These are phyloP conservation scores for Candida odintsovae DNA, from an alignment of 805 yeast species.

Conservation along the genomic window DNA sequence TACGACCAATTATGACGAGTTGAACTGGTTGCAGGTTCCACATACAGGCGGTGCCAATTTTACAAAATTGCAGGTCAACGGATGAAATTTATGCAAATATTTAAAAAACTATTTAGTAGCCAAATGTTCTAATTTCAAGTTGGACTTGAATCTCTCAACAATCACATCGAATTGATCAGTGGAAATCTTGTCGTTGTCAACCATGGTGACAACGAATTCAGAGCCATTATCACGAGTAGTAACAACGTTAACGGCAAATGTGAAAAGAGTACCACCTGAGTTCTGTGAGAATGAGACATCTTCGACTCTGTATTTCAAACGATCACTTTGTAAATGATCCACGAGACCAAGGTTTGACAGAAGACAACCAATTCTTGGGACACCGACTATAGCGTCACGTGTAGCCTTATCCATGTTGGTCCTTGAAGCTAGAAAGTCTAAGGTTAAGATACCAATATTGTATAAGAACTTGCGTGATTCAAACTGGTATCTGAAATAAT, in stretches of 20 bases:
- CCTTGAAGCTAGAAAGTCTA: conserved; percentile 1
- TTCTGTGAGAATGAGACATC: conserved; percentile 12
- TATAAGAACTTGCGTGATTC: conserved; percentile 4
- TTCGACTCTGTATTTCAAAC: conserved; percentile 5
- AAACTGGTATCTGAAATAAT: conserved; percentile 6
- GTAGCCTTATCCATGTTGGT: conserved; percentile 14
- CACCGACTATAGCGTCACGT: conserved; percentile 4
- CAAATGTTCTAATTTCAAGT: neutral
- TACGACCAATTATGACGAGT: conserved; percentile 47
- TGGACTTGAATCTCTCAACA: conserved; percentile 7
- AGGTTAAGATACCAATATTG: conserved; percentile 17
- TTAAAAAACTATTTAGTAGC: neutral
- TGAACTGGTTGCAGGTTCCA: conserved; percentile 79
- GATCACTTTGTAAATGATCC: neutral
- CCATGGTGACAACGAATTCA: conserved; percentile 13
- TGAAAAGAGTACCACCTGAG: conserved; percentile 10
- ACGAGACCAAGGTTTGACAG: conserved; percentile 20
- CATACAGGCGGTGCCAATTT: conserved; percentile 60
- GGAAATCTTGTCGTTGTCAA: conserved; percentile 3
- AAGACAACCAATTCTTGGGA: conserved; percentile 9
- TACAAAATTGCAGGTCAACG: conserved; percentile 32
- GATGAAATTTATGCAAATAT: neutral
- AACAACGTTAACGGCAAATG: conserved; percentile 7
- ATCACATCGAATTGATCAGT: conserved; percentile 7
- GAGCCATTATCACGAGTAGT: conserved; percentile 11